Conservation (phyloP, 73 alveolate species). For the Paramecium bursaria region DNA sequence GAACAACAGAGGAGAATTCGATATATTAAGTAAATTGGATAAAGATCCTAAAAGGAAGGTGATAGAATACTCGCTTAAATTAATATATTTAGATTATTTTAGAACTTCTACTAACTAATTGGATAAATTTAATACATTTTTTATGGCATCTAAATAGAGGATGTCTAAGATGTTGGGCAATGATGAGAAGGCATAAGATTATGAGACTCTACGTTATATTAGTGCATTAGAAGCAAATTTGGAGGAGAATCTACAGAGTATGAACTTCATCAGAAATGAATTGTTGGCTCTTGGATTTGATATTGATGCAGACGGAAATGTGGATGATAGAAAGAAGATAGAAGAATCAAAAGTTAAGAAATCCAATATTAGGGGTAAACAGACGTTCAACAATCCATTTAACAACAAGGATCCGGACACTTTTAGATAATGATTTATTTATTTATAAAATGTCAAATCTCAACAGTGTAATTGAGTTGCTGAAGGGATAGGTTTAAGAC, state of each 20-base stretch:
- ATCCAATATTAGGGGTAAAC: too few relatives aligned
- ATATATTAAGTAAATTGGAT: constrained; percentile 22
- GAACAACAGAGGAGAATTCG: constrained; percentile 32
- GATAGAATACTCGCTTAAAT: constrained; percentile 46
- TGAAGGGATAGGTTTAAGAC: constrained; percentile 39
- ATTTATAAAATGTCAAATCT: constrained; percentile 47
- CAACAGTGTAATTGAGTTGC: constrained; percentile 38
- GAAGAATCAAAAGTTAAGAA: neutral
- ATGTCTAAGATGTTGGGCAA: neutral
- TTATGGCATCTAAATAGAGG: neutral
- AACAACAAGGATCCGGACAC: too few relatives aligned
- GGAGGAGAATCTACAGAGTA: constrained; percentile 40
- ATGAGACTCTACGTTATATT: neutral
- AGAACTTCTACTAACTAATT: constrained; percentile 45
- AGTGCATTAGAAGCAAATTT: constrained; percentile 27
- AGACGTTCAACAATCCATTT: too few relatives aligned
- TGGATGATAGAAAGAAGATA: neutral
- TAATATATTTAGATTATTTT: constrained; percentile 15
- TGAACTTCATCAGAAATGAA: constrained; percentile 44
- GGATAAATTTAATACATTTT: constrained; percentile 45
- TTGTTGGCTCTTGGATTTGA: constrained; percentile 28
- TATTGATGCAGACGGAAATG: neutral
- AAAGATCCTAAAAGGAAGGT: constrained; percentile 42
- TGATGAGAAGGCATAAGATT: constrained; percentile 42
- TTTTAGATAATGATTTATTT: too few relatives aligned